Base-by-base conservation (phyloP, 179 eudicot species). In the Silene coronaria region DNA sequence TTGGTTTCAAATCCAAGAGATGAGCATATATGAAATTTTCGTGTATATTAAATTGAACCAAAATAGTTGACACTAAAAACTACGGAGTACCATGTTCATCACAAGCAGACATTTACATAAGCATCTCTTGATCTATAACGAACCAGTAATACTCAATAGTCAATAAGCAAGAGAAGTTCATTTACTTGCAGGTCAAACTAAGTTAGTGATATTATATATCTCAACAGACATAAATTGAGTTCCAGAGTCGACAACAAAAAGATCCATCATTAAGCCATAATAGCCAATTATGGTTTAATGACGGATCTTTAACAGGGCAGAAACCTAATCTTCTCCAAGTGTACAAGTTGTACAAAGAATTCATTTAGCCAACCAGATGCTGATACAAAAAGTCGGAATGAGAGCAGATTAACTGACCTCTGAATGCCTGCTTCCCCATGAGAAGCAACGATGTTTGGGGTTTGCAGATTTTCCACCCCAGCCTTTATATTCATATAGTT, bases 401-500 rank as follows among this genome's bases (percentile, higher is more conserved):
- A 23, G 64, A 72, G 38, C 46, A 57, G 76, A 23, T 55, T 19
- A 79, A 80, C 87, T 71, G 74, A 93, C 98, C 98, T 93, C 97
- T 21, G 89, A 82, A 84, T 89, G 84, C 77, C 96, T 88, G 86
- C 90, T 84, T 71, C 97, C 95, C 99, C 99, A 95, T 21, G 99
- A 87, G 80, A 89, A 88, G 88, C 80, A 87, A 64, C 88, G 86
- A 72, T 92, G 99, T 77, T 81, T 89, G 53, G 93, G 75, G 76
- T 84, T 85, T 58, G 95, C 90, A 65, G 89, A 75, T 85, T 88
- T 92, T 30, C 90, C 95, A 73, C 93, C 88, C 75, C 88, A 90
- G 62, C 97, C 97, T 85, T 86, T 85, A 82, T 95, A 92, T 84
- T 95, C 97, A 67, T 84, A 85, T 69, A 95, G 77, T 65, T 89